Conservation (phyloP, 2,329 filamentous ascomycete genomes). For the Trichoderma semiorbis region DNA sequence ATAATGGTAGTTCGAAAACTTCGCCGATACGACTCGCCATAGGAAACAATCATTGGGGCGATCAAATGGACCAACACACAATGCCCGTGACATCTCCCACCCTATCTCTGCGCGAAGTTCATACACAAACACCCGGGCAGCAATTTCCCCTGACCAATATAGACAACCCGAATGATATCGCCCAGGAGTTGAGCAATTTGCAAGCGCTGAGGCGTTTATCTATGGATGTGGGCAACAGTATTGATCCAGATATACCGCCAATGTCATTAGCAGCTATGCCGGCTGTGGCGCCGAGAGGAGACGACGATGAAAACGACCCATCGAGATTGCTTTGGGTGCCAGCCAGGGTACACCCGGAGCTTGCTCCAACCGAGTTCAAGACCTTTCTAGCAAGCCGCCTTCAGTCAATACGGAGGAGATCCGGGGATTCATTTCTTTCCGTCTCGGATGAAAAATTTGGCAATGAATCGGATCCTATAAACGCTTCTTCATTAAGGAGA, state of each 20-base stretch:
- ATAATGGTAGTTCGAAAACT: constrained; percentile 38
- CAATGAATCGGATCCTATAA: constrained; percentile 46
- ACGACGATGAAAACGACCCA: constrained; percentile 81
- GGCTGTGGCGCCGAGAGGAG: constrained; percentile 65
- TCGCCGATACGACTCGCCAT: constrained; percentile 41
- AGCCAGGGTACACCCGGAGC: constrained; percentile 86
- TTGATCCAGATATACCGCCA: constrained; percentile 71
- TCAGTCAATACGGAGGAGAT: constrained; percentile 81
- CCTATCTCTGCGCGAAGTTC: constrained; percentile 51
- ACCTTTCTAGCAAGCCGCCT: constrained; percentile 92
- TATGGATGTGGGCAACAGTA: constrained; percentile 79
- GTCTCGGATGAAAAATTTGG: constrained; percentile 48
- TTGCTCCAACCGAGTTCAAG: constrained; percentile 95
- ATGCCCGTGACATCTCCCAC: constrained; percentile 51
- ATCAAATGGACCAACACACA: constrained; percentile 40
- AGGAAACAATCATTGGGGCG: constrained; percentile 39
- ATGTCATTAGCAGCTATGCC: constrained; percentile 66
- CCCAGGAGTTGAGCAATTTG: constrained; percentile 87
- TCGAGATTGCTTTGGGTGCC: constrained; percentile 94
- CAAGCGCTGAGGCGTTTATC: constrained; percentile 89
- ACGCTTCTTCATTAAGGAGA: constrained; percentile 59
- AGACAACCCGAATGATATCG: constrained; percentile 82
- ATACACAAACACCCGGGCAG: constrained; percentile 56
- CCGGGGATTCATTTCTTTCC: constrained; percentile 66
- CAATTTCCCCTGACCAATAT: constrained; percentile 87